phyloP scores from a whole-genome alignment of 352 stramenopile genomes.

The Phytophthora vignae region DNA sequence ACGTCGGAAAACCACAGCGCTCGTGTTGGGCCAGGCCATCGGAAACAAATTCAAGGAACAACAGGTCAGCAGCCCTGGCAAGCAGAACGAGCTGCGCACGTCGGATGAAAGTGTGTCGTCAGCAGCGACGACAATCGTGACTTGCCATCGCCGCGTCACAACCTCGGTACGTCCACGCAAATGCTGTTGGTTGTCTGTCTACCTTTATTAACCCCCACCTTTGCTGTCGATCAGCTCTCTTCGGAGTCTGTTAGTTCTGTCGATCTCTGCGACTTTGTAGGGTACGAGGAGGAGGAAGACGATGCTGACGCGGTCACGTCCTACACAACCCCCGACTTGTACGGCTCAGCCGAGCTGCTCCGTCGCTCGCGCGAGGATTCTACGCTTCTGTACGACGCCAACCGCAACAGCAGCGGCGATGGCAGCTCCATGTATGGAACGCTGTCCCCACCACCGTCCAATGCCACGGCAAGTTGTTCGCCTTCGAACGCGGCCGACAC shows the following conservation, averaged over 20 bases:
- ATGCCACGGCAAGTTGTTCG: slow-evolving; percentile 14
- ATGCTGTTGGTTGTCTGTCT: slow-evolving; percentile 1
- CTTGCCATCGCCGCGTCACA: slow-evolving; percentile 64
- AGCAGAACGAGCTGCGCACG: slow-evolving; percentile 43
- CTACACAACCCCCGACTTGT: slow-evolving; percentile 50
- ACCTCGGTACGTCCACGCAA: slow-evolving; percentile 55
- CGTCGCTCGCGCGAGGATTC: slow-evolving; percentile 36
- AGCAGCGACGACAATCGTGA: slow-evolving; percentile 60
- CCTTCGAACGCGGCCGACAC: slow-evolving; percentile 26
- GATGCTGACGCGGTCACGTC: slow-evolving; percentile 42
- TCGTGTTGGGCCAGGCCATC: slow-evolving; percentile 17
- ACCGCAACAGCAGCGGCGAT: slow-evolving; percentile 9
- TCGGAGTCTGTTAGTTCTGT: slow-evolving; percentile 45
- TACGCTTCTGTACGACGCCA: slow-evolving; percentile 24
- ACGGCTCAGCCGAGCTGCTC: slow-evolving; percentile 36
- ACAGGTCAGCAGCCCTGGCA: slow-evolving; percentile 8
- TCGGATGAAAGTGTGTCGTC: slow-evolving; percentile 68
- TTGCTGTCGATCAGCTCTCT: slow-evolving; percentile 25
- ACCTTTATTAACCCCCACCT: slow-evolving; percentile 4
- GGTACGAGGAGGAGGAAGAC: slow-evolving; percentile 64
- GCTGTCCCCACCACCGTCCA: slow-evolving; percentile 25
- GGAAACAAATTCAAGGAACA: slow-evolving; percentile 8
- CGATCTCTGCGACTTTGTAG: slow-evolving; percentile 61
- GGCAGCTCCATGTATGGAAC: slow-evolving; percentile 24
- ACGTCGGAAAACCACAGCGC: slow-evolving; percentile 22